Base-by-base conservation (phyloP, 2,329 filamentous ascomycete species). In the Fusarium torreyae region DNA sequence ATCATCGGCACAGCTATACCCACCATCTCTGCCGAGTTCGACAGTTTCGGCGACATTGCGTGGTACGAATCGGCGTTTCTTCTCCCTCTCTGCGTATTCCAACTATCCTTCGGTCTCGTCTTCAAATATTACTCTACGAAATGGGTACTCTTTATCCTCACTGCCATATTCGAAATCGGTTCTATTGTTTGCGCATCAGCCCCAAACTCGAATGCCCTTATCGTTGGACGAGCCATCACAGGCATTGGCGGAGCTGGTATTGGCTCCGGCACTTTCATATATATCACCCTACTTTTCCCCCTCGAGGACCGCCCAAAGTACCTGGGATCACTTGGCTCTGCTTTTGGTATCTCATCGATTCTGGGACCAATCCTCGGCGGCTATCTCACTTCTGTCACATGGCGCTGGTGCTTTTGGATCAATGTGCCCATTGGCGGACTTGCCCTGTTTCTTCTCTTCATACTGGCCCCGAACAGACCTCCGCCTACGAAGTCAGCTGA, bases 391-490 rank as follows among this genome's bases (percentile, higher is more conserved):
- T 59, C 63, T 3, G 26, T 64, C 5, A 55, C 15, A 1, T 68
- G 65, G 65, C 65, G 65, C 6, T 68, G 65, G 65, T 68, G 65
- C 13, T 68, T 68, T n/a, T 68, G 64, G 65, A 68, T 68, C 24
- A 68, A 68, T 2, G 63, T 68, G 0, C 65, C 65, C 1, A 59
- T 68, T 3, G 65, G 65, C 0, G 65, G 58, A 7, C 38, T 68
- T n/a, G 36, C 64, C 0, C 36, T 68, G 0, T 13, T 63, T 1
- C 45, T 68, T 5, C 7, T 68, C 1, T 48, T 34, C 4, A 8
- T 68, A 0, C 14, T 68, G 6, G 57, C 64, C 1, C 65, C 65
- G 0, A 51, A 63, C 1, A 46, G 50, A 15, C 65, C 64, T 14
- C 34, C 65, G 0, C 63, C 64, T 1, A 34, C 13, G 3, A 40